Evolutionary conservation across 179 eudicot genomes (phyloP).

Genomic region (Heliamphora pulchella): DNA sequence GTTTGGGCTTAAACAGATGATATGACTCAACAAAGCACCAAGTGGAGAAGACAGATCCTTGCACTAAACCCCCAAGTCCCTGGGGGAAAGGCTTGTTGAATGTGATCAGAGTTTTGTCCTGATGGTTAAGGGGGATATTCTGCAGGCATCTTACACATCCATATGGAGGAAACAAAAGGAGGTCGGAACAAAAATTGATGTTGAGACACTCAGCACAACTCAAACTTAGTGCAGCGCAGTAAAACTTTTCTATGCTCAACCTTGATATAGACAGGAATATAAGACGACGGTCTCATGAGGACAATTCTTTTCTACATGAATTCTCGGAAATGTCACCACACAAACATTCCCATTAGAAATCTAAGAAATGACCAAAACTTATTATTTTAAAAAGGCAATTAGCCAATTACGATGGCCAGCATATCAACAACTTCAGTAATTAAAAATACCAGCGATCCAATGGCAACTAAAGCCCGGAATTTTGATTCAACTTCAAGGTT

Average conservation of each 20-base stretch:
- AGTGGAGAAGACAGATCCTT: not conserved
- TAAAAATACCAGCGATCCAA: slow-evolving; percentile 70
- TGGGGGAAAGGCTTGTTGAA: not conserved
- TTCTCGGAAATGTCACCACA: not conserved
- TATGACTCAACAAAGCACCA: not conserved
- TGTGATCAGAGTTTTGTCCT: not conserved
- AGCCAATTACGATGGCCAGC: not conserved
- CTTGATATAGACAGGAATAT: not conserved
- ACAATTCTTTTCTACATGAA: slow-evolving; percentile 1
- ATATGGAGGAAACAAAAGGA: no score
- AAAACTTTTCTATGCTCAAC: not conserved
- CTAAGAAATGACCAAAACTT: not conserved
- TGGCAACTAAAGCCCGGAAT: slow-evolving; percentile 83
- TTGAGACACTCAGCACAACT: not conserved
- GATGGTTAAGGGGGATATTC: not conserved
- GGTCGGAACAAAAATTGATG: not conserved
- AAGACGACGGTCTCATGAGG: not conserved
- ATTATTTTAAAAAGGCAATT: not conserved
- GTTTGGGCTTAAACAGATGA: not conserved
- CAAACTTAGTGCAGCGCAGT: not conserved
- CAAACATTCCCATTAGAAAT: not conserved
- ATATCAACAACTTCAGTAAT: not conserved
- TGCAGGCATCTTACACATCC: not conserved
- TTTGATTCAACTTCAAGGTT: slow-evolving; percentile 56
- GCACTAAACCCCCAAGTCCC: not conserved